Evolutionary conservation across 1,284 basidiomycete genomes (phyloP), one percentile per base, ranked within the genome.

Genomic region (Rhodotorula sp.): DNA sequence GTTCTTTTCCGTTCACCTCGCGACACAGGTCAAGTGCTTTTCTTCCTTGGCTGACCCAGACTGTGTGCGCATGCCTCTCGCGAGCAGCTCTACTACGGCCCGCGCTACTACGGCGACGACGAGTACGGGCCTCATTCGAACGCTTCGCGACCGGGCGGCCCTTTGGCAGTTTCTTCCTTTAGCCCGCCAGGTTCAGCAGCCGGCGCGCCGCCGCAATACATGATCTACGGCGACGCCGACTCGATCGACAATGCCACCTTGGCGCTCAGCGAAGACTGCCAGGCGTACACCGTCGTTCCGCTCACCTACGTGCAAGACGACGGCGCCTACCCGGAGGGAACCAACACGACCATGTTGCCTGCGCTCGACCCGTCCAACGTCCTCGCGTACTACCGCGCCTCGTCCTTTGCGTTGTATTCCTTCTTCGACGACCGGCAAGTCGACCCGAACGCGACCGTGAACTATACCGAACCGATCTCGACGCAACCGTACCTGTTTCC

Each of bases 41-140:
- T n/a, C 15, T 10, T 8, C 49, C 12, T 1, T 51, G 3, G 49
- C 10, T 51, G 49, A 20, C 12, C 49, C 49, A 23, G 3, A 8
- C 26, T 31, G 16, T 20, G 15, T 31, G 23, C 54, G 5, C 56
- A 12, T 4, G 2, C 7, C 56, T 43, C 39, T 43, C 39, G 39
- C 39, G 39, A 14, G 49, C 64, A 64, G 20, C 66, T 68, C 29
- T 72, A 72, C 57, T 61, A 57, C 26, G 60, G 65, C 8, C 67
- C 48, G 16, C 15, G n/a, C 10, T 72, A 72, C 29, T 72, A 68
- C 51, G 58, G 67, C 20, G 47, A 72, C 67, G 70, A 72, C 64
- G 67, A 68, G 60, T 69, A 70, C 51, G 72, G 68, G 1, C 68
- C 61, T 12, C 39, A 63, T 3, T 34, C 21, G 21, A 73, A 68